These are phyloP conservation scores for Picochlorum sp. DNA, from an alignment of 139 green algal species.

Conservation along the genomic window DNA sequence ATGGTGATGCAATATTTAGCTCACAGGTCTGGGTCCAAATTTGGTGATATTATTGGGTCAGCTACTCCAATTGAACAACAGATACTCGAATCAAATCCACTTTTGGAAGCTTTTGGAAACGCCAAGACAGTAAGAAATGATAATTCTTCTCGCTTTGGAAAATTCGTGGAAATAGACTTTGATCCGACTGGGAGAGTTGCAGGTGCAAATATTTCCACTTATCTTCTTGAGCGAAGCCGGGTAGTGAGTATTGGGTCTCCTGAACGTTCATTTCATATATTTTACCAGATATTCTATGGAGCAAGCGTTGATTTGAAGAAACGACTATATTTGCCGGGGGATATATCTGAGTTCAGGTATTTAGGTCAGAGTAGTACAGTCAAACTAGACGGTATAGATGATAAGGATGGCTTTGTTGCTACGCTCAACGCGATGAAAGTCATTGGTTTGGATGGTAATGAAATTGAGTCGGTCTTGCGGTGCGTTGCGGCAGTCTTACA, in stretches of 20 bases:
- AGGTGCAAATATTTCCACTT: slow-evolving; percentile 59
- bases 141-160: slow-evolving; percentile 78
- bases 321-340: slow-evolving; percentile 23
- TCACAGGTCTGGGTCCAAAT: slow-evolving; percentile 21
- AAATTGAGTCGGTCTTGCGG: slow-evolving; percentile 57
- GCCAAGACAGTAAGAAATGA: slow-evolving; percentile 81
- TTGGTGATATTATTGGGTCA: not conserved
- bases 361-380: slow-evolving; percentile 35
- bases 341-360: slow-evolving; percentile 45
- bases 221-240: slow-evolving; percentile 66
- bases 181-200: slow-evolving; percentile 37
- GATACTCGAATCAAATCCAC: slow-evolving; percentile 74
- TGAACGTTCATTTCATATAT: slow-evolving; percentile 95
- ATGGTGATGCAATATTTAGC: slow-evolving; percentile 61
- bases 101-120: slow-evolving; percentile 85
- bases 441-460: slow-evolving; percentile 47
- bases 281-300: slow-evolving; percentile 83
- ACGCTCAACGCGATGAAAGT: slow-evolving; percentile 69
- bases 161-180: slow-evolving; percentile 82
- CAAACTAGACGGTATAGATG: slow-evolving; percentile 65
- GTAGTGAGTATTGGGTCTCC: slow-evolving; percentile 58
- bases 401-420: slow-evolving; percentile 54
- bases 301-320: slow-evolving; percentile 15
- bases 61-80: slow-evolving; percentile 50
- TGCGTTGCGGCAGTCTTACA: slow-evolving; percentile 81